phyloP scores from a whole-genome alignment of 164 flowering plant genomes.

The Euptelea pleiosperma region DNA sequence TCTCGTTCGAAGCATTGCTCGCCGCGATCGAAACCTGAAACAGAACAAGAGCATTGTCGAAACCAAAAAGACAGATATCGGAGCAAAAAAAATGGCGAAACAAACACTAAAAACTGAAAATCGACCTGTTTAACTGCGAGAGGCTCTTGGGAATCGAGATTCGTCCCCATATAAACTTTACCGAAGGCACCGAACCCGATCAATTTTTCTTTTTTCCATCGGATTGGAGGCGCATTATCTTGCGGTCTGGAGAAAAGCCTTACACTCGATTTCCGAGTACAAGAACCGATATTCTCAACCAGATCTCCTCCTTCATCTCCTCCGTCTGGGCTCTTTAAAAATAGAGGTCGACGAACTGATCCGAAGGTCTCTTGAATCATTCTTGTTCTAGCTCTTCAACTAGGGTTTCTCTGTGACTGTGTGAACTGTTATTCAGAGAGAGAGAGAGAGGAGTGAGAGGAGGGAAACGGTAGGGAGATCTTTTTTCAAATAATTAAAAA shows the following conservation, averaged over 20 bases:
- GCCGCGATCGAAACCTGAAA: conserved; percentile 49
- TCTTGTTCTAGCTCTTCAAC: not conserved
- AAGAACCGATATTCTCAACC: conserved; percentile 62
- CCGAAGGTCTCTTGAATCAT: conserved; percentile 65
- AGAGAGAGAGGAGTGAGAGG: conserved; percentile 11
- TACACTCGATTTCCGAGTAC: conserved; percentile 59
- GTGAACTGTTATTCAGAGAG: not conserved
- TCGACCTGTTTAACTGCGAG: conserved; percentile 81
- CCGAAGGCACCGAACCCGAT: conserved; percentile 91
- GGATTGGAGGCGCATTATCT: conserved; percentile 39
- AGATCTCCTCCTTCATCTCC: conserved; percentile 39
- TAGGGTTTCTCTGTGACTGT: not conserved
- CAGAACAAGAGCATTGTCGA: conserved; percentile 6
- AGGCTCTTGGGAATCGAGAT: conserved; percentile 86
- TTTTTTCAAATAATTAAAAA: conserved; percentile 13
- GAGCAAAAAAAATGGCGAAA: too few relatives aligned
- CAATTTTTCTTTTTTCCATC: conserved; percentile 83
- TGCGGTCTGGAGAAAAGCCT: conserved; percentile 48
- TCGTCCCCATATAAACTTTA: conserved; percentile 88
- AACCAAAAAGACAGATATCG: not conserved
- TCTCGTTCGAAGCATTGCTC: conserved; percentile 44
- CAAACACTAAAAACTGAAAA: not conserved
- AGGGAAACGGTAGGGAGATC: conserved; percentile 21
- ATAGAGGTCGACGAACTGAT: conserved; percentile 69
- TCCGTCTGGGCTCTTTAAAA: conserved; percentile 37